Percentiles rank a stretch among this genome's conserved stretches.
Conservation (phyloP, 2,329 filamentous ascomycete genomes). For the Fusarium mundagurra region DNA sequence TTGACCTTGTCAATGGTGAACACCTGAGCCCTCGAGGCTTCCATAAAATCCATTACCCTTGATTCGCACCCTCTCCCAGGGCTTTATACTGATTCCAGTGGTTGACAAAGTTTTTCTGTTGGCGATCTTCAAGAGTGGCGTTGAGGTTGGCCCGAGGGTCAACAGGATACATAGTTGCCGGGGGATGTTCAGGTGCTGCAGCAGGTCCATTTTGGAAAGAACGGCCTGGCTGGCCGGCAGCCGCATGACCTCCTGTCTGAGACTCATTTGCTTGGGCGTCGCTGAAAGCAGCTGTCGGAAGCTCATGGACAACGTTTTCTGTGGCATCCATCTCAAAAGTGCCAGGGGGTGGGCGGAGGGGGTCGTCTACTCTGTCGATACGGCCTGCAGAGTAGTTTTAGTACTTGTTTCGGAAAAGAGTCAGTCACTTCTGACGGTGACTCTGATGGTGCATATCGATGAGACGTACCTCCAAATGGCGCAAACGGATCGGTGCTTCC, state of each 20-base stretch:
- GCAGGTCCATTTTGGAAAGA: conserved; percentile 15
- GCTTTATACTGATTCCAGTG: conserved; percentile 51
- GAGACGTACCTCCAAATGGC: conserved; percentile 55
- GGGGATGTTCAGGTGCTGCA: conserved; percentile 2
- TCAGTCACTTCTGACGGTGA: neutral
- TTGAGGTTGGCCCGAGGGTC: conserved; percentile 51
- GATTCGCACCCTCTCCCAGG: conserved; percentile 17
- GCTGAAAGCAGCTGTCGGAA: conserved; percentile 43
- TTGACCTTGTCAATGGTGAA: neutral
- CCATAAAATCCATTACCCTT: neutral
- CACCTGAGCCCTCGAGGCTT: neutral
- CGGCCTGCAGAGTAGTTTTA: conserved; percentile 45
- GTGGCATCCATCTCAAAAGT: conserved; percentile 54
- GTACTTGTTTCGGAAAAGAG: conserved; percentile 9
- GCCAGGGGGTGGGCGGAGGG: conserved; percentile 39
- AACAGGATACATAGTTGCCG: conserved; percentile 14
- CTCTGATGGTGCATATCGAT: neutral
- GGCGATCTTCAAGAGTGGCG: conserved; percentile 42
- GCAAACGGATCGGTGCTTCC: conserved; percentile 52
- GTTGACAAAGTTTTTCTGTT: conserved; percentile 48
- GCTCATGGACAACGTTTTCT: conserved; percentile 45
- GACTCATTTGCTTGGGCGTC: conserved; percentile 10
- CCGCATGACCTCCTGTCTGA: conserved; percentile 2
- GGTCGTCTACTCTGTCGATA: conserved; percentile 45
- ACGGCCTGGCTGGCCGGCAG: conserved; percentile 1